Conservation (phyloP, 23 red algal species). For the Cyanidium caldarium region DNA sequence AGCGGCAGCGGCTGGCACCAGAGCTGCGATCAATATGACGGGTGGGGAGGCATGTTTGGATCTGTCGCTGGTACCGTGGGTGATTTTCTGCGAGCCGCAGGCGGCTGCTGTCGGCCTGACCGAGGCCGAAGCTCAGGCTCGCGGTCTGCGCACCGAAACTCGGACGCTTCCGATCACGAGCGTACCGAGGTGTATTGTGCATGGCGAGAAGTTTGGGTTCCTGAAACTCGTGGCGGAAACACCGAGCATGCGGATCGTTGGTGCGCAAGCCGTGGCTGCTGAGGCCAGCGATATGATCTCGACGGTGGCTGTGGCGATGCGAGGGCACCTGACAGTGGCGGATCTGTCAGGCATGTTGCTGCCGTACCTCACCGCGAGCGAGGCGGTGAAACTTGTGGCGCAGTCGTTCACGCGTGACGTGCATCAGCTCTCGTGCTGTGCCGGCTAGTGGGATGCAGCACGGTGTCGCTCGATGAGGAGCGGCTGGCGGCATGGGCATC, state of each 20-base stretch:
- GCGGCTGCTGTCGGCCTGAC: constrained; percentile 11
- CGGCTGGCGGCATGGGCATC: too few species aligned
- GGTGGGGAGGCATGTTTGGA: not conserved
- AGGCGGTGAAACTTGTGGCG: constrained; percentile 11
- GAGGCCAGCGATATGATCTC: constrained; percentile 16
- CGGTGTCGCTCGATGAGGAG: too few species aligned
- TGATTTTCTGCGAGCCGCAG: constrained; percentile 11
- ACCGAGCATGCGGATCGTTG: not conserved
- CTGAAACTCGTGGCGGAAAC: constrained; percentile 13
- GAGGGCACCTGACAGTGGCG: constrained; percentile 3
- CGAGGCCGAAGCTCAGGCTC: constrained; percentile 5
- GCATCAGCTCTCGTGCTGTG: constrained; percentile 16
- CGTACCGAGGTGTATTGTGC: constrained; percentile 5
- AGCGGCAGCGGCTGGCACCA: constrained; percentile 13
- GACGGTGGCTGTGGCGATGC: constrained; percentile 7
- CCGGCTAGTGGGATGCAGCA: constrained; percentile 19
- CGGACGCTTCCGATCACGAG: constrained; percentile 5
- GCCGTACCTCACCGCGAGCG: constrained; percentile 19
- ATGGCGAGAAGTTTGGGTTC: constrained; percentile 11
- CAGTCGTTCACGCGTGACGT: constrained; percentile 18
- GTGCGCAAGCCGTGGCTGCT: not conserved
- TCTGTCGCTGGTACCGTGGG: constrained; percentile 13
- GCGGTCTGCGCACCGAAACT: not conserved
- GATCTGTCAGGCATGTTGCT: constrained; percentile 12
- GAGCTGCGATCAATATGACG: constrained; percentile 7